These are phyloP conservation scores for Boletus speciosus DNA, from an alignment of 768 basidiomycete species.

Conservation along the genomic window DNA sequence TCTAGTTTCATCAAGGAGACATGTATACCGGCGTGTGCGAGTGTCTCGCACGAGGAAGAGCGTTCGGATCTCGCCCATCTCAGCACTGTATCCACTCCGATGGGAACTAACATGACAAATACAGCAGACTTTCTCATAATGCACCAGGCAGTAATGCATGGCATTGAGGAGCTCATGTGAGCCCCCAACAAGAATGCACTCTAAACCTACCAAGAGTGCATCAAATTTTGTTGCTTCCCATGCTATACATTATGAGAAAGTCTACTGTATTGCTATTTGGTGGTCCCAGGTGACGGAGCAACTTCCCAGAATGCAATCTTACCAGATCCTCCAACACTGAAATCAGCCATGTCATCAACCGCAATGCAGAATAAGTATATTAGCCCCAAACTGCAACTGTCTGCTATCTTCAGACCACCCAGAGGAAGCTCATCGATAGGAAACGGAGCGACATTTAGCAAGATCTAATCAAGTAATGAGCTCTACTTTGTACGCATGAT, in stretches of 20 bases:
- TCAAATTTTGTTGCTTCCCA: too few relatives aligned
- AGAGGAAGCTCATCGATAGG: neutral
- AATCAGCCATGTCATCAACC: neutral
- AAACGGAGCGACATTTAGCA: neutral
- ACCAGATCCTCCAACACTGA: neutral
- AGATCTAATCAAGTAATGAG: conserved; percentile 4
- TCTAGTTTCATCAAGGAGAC: neutral
- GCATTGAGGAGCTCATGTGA: too few relatives aligned
- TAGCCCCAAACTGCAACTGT: neutral
- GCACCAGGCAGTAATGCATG: too few relatives aligned
- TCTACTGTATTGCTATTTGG: too few relatives aligned
- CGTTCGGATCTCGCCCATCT: neutral
- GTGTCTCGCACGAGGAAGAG: neutral
- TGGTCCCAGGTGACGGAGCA: neutral
- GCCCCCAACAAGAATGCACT: too few relatives aligned
- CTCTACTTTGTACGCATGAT: conserved; percentile 89
- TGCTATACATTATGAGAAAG: too few relatives aligned
- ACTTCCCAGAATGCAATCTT: neutral
- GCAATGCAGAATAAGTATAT: neutral
- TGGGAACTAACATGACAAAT: neutral
- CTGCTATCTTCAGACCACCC: neutral
- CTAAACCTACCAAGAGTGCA: too few relatives aligned
- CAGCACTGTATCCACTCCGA: neutral
- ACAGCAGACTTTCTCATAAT: too few relatives aligned
- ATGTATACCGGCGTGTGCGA: neutral